A percentile compares a stretch with the other conserved stretches of the same genome.
phyloP scores from a whole-genome alignment of 2,329 filamentous ascomycete species.

The Domatiomyces catenatus region DNA sequence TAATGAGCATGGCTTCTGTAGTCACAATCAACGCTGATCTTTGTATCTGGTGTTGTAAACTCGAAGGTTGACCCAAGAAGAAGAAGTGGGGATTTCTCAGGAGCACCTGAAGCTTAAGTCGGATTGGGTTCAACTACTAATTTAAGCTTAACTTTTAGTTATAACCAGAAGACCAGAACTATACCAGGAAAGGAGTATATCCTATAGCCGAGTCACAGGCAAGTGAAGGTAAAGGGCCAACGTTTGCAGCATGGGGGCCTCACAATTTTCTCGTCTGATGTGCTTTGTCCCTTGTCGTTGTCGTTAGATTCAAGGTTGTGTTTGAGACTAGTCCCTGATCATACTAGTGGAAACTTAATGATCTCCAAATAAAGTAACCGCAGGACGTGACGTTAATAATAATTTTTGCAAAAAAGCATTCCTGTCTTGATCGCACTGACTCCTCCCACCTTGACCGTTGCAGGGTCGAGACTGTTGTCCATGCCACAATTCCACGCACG shows the following conservation, averaged over 20 bases:
- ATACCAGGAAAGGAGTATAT: no score
- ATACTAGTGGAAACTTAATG: no score
- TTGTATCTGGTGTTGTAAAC: not conserved
- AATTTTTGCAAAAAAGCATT: not conserved
- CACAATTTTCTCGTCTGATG: no score
- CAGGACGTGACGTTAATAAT: not conserved
- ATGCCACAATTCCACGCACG: conserved; percentile 36
- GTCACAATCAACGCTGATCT: not conserved
- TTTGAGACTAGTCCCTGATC: no score
- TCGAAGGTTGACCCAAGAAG: not conserved
- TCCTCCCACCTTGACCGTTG: not conserved
- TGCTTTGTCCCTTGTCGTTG: no score
- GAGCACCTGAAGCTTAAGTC: not conserved
- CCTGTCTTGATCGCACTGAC: not conserved
- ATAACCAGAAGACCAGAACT: no score
- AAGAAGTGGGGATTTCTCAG: not conserved
- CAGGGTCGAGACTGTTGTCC: not conserved
- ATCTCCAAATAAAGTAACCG: not conserved
- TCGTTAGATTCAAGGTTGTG: not conserved
- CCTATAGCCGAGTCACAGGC: no score
- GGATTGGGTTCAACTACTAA: not conserved
- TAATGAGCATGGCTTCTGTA: not conserved
- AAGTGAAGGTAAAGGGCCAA: no score
- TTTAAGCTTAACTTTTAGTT: not conserved
- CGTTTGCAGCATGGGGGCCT: no score